Base-by-base conservation (phyloP, 305 asterid species). In the Salvia sclarea region DNA sequence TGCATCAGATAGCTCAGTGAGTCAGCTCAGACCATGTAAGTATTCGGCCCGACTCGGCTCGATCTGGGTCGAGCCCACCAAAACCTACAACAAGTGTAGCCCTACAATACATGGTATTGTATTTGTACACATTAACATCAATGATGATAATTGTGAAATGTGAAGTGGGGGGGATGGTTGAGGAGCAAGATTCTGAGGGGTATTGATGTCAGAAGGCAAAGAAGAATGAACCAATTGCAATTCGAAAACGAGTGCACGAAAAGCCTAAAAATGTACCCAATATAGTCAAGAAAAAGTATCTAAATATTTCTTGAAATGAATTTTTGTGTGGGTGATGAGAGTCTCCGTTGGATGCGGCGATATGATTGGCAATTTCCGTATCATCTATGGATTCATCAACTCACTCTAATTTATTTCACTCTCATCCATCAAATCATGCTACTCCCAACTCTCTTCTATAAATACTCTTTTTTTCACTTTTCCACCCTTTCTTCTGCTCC, bases 181-280 rank as follows among this genome's bases (percentile, higher is more conserved):
- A 21, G 28, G 10, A 21, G 28, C 30, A 58, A 68, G 71, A 63
- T 72, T 58, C 67, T 69, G n/a, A 13, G 71, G 33, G 75, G 68
- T 68, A 61, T 37, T 69, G 30, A 53, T 61, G 75, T 57, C 74
- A 75, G 78, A 22, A 60, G 14, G 30, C 30, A 70, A 48, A 52
- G 61, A 22, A n/a, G 38, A 8, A 62, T 54, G 28, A 38, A 43
- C 87, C 87, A 79, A 82, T 77, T 48, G 67, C 28, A 55, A 38
- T 0, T 43, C 68, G 83, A 82, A 71, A 82, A 54, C 71, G 17
- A 31, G 55, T 48, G 5, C 48, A 22, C 33, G 21, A 31, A n/a
- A n/a, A 45, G 40, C 52, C 31, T 57, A 24, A 55, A 66, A 41
- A 31, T 41, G 78, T 67, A 64, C 75, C 61, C 24, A 58, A 75